A percentile compares a stretch with the other conserved stretches of the same genome.
Conservation (phyloP, 768 basidiomycete species). For the Podaxis sp. region DNA sequence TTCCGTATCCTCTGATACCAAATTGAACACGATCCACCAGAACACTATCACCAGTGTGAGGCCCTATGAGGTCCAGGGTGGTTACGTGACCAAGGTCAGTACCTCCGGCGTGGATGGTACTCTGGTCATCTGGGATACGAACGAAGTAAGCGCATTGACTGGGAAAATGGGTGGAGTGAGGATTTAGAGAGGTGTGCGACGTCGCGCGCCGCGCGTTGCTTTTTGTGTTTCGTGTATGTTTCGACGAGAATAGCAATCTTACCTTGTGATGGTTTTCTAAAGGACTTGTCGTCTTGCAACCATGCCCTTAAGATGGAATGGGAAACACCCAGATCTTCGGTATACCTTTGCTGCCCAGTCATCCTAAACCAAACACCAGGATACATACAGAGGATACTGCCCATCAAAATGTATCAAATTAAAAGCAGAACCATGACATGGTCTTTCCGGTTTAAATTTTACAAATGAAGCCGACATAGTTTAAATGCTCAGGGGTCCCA, state of each 20-base stretch:
- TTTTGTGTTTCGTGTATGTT: background rate
- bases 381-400: too few relatives aligned
- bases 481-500: background rate
- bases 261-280: background rate
- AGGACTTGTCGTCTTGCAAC: background rate
- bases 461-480: background rate
- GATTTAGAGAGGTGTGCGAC: conserved; percentile 1
- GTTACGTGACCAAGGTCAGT: conserved; percentile 72
- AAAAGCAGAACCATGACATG: background rate
- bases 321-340: background rate
- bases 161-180: conserved; percentile 45
- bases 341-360: background rate
- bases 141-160: conserved; percentile 50
- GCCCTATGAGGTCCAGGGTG: conserved; percentile 62
- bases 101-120: conserved; percentile 94
- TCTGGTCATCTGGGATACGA: conserved; percentile 88
- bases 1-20: conserved; percentile 53
- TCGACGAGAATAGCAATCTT: background rate
- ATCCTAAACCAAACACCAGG: background rate
- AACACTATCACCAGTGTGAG: conserved; percentile 96
- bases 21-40: conserved; percentile 90
- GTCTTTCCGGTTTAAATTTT: background rate
- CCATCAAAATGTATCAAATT: background rate
- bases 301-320: background rate
- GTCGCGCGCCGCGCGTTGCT: background rate